Base-by-base conservation (phyloP, 2,329 filamentous ascomycete species). In the Davidsoniella eucalypti region DNA sequence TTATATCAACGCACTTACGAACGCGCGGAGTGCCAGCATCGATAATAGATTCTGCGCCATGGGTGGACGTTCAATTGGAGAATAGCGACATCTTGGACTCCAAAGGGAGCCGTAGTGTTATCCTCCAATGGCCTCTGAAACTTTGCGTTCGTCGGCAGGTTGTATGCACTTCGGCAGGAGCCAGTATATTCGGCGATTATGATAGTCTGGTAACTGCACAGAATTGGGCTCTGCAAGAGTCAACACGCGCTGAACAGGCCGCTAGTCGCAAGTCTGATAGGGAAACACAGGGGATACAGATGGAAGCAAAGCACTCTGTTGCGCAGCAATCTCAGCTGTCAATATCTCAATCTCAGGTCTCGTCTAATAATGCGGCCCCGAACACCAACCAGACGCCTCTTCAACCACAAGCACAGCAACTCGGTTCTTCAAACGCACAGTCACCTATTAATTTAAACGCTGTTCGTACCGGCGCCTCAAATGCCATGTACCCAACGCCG, bases 401-500 rank as follows among this genome's bases (percentile, higher is more conserved):
- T 12, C 18, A 43, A 14, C 18, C 23, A 6, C 45, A 47, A 25
- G 40, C 23, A 6, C 45, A 47, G 23, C 45, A 25, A 14, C 14
- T 6, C 25, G 40, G 17, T 52, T 65, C 61, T 47, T 57, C 69
- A 21, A 73, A 67, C 54, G 72, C 68, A 1, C 67, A 73, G 46
- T 78, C 76, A 6, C 72, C 75, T 5, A 56, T 72, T 12, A 53
- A 50, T 38, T 47, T 12, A 17, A 65, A 67, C 14, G 57, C 74
- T 5, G 69, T 75, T 54, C 67, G 74, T 56, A 63, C 71, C 37
- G 72, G 68, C 42, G 25, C 23, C 37, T 51, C 5, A 72, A 74
- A 48, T 43, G 70, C 73, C 2, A 77, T 85, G 63, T 85, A 86
- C 59, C 81, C 79, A 7, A 86, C 82, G 5, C 82, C 82, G 2